A percentile compares a stretch with the other conserved stretches of the same genome.
Evolutionary conservation across 805 yeast species (phyloP).

Genomic region (Candida piceae): DNA sequence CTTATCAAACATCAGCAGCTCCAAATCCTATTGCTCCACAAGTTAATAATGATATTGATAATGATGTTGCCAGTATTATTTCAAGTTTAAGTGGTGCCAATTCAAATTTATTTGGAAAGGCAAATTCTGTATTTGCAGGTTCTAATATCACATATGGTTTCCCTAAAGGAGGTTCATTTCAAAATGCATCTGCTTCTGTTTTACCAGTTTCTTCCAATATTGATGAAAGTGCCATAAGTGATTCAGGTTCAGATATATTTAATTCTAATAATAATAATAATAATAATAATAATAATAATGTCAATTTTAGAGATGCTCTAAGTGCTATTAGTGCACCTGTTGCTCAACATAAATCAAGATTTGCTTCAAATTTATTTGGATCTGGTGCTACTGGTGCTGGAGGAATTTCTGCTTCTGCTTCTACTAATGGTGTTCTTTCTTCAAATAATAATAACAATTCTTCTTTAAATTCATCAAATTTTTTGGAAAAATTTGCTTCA

Average conservation of each 20-base stretch:
- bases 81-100: constrained; percentile 27
- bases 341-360: constrained; percentile 28
- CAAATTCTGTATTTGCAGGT: constrained; percentile 23
- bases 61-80: constrained; percentile 31
- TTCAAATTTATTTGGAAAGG: constrained; percentile 19
- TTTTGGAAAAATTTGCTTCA: constrained; percentile 56
- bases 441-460: constrained; percentile 21
- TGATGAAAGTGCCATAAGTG: constrained; percentile 26
- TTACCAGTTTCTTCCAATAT: constrained; percentile 6
- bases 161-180: constrained; percentile 4
- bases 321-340: constrained; percentile 31
- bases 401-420: constrained; percentile 36
- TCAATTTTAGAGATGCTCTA: constrained; percentile 24
- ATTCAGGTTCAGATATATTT: constrained; percentile 28
- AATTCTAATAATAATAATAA: too few species aligned
- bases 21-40: constrained; percentile 17
- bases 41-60: constrained; percentile 11
- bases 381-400: constrained; percentile 54
- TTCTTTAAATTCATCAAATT: constrained; percentile 34
- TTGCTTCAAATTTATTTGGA: constrained; percentile 40
- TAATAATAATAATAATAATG: constrained; percentile 5
- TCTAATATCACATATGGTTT: constrained; percentile 9
- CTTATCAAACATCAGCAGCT: constrained; percentile 13
- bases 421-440: constrained; percentile 45
- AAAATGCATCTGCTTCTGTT: constrained; percentile 5